Evolutionary conservation across 495 filamentous ascomycete species (phyloP), one percentile per base, ranked within the genome.

Genomic region (Penicillium robsamsonii): DNA sequence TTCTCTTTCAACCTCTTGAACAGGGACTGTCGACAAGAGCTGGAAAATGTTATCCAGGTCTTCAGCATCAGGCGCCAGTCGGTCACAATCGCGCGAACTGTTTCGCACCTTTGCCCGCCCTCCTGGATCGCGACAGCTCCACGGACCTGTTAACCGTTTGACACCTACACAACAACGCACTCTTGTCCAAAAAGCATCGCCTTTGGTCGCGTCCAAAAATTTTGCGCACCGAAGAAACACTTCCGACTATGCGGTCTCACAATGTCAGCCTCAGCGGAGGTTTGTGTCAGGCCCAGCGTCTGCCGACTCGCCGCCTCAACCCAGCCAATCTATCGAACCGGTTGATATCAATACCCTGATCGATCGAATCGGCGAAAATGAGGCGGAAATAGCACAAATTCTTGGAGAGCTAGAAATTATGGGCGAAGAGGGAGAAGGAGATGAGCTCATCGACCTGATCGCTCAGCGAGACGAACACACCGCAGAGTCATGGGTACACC

Each of bases 401-500:
- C 62, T 77, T 56, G 67, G 76, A 11, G 72, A 75, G 5, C 22
- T 77, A 31, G 62, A 70, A 17, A 43, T 69, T 6, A 50, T 68
- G n/a, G 68, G 72, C 20, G 70, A 69, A 5, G 31, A 63, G 10
- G 45, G 58, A 12, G 56, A 59, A 15, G 37, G 61, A 40, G 49
- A 70, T 15, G 64, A 60, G 24, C 41, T 66, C 4, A 57, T 60
- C 18, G 65, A 66, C 17, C 54, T 61, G 38, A 57, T 73, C 46
- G 67, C 58, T 18, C 55, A 70, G 24, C 65, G 66, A 45, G 69
- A 72, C 48, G 60, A 62, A 49, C 61, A 70, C 73, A 81, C 45
- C 69, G 53, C 83, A 56, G 89, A 92, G 62, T 73, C 72, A 2
- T 77, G 87, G 47, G 90, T 90, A 47, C 83, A 85, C 24, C 70